Evolutionary conservation across 2,329 filamentous ascomycete species (phyloP), one percentile per base, ranked within the genome.

Genomic region (Ploettnerulaceae sp.): DNA sequence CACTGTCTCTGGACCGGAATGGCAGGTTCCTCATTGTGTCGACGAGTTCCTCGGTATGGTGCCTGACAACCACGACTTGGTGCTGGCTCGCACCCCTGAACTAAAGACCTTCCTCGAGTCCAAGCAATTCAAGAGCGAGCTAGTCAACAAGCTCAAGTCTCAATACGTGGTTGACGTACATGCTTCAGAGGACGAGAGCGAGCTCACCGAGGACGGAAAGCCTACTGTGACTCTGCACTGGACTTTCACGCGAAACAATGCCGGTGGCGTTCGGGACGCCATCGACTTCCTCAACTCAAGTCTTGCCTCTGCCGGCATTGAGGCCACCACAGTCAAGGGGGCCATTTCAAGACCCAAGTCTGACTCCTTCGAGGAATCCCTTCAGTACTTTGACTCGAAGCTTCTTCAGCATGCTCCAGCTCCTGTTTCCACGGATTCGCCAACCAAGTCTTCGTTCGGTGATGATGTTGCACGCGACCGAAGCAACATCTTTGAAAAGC

Each of bases 21-120:
- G 94, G 78, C 93, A 97, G 74, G 91, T 98, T 26, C 91, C 93
- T 53, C 86, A 95, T 65, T 95, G 91, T 59, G 89, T 96, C 39
- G 93, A 98, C 66, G 89, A 93, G 62, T 91, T 98, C 59, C 71
- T 98, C 69, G 90, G 90, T 59, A 96, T 98, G 89, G 91, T 98
- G 35, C 93, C 93, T 4, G 91, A 97, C 69, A 90, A 84, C 57
- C 93, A 98, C 63, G 90, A 96, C 61, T 78, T 98, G 54, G 79
- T 93, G 34, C 81, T 98, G 60, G 82, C 85, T 51, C 84, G 84
- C 51, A 84, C 83, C 3, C 71, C 81, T 3, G 81, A 89, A 49
- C 71, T 98, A 53, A 82, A 86, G 59, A 84, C 85, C 56, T 95
- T 88, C 63, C 77, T 98, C 52, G 81, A 84, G 62, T 91, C 88